phyloP scores from a whole-genome alignment of 2,329 filamentous ascomycete genomes.

The Coniochaeta ligniaria region DNA sequence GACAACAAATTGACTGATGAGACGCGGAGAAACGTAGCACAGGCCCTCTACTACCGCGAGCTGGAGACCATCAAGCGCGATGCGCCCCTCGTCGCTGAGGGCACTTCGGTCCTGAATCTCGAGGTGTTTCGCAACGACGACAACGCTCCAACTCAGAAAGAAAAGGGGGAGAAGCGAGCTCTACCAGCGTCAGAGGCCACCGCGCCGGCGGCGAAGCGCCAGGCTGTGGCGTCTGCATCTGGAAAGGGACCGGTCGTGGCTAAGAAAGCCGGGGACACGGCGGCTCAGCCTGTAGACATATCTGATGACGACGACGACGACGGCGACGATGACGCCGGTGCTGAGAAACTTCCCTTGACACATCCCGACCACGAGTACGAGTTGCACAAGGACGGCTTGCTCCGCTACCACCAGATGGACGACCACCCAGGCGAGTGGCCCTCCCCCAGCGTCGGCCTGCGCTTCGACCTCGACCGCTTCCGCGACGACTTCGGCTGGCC shows the following conservation, averaged over 20 bases:
- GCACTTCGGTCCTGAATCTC: not conserved
- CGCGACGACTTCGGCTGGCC: not conserved
- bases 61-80: constrained; percentile 9
- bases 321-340: not conserved
- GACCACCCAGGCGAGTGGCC: not conserved
- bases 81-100: constrained; percentile 4
- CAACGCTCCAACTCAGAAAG: not conserved
- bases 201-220: not conserved
- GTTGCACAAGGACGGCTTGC: not conserved
- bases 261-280: not conserved
- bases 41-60: constrained; percentile 4
- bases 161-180: not conserved
- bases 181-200: not conserved
- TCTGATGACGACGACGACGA: not conserved
- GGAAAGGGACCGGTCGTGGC: too few species aligned
- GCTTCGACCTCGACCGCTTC: constrained; percentile 8
- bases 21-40: not conserved
- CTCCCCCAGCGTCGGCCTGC: constrained; percentile 3
- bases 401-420: constrained; percentile 2
- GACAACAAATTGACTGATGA: not conserved
- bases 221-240: too few species aligned
- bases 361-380: not conserved
- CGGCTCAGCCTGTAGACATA: not conserved
- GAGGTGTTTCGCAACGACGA: not conserved
- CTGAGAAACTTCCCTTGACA: not conserved